Base-by-base conservation (phyloP, 148 eudicot species). In the Cornus kousa region DNA sequence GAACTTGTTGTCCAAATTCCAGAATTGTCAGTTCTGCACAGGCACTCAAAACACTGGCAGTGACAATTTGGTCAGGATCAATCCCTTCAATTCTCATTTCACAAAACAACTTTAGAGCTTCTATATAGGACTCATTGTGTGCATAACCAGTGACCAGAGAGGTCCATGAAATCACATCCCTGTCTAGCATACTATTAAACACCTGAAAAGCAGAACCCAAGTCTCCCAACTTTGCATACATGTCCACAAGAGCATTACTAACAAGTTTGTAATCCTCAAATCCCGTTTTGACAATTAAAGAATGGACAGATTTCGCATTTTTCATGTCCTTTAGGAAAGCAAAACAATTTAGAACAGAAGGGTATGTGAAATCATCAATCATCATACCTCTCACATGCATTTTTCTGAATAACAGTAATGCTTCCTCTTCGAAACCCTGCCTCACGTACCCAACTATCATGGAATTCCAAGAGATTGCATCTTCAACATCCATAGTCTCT, bases 81-180 rank as follows among this genome's bases (percentile, higher is more conserved):
- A 88, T 77, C 66, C 93, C 93, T 22, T 81, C 81, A 67, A 31
- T 75, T 82, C 93, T 89, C 94, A 94, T 89, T 70, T 77, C 59
- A 84, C 72, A 74, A 62, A 88, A 89, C 78, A 90, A 78, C 78
- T 80, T 83, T 3, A 94, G 77, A 37, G 96, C 92, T 83, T 88
- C 88, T 85, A 85, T 94, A 23, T 87, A 82, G 77, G 81, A 81
- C 39, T 81, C 80, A 24, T 85, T 89, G 66, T 89, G 83, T 46
- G 90, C 86, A 82, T 73, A 88, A 57, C 90, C 91, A 22, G 87
- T 87, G 81, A 90, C 81, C 74, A 94, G 78, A 73, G 94, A 92
- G 39, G 94, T 94, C 96, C 98, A 91, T 9, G 94, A 87, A 22
- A 94, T 85, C 67, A 90, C 83, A 84, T 91, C 94, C 82, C 80